A percentile compares a stretch with the other conserved stretches of the same genome.
phyloP scores from a whole-genome alignment of 1,284 basidiomycete genomes.

The Heterobasidion irregulare region DNA sequence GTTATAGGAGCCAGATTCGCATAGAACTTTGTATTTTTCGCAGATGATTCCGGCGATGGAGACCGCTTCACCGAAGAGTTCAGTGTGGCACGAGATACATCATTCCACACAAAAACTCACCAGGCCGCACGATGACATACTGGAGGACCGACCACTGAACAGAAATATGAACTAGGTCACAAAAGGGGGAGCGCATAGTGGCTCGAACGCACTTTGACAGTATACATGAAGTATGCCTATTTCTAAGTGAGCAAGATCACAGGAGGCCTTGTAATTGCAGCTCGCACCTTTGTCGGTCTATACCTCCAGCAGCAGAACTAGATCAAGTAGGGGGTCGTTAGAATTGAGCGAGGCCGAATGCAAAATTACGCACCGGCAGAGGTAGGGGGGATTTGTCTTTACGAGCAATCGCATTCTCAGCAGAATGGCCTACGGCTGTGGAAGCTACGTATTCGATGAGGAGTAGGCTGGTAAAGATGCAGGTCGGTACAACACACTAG shows the following conservation, averaged over 20 bases:
- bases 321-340: not conserved
- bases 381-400: slow-evolving; percentile 79
- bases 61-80: slow-evolving; percentile 14
- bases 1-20: slow-evolving; percentile 52
- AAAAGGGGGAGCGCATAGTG: not conserved
- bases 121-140: slow-evolving; percentile 74
- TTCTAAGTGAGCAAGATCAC: slow-evolving; percentile 1
- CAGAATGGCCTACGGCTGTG: slow-evolving; percentile 50
- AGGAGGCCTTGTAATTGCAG: not conserved
- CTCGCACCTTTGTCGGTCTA: slow-evolving; percentile 64
- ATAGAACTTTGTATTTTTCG: slow-evolving; percentile 58
- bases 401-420: slow-evolving; percentile 58
- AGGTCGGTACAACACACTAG: not conserved
- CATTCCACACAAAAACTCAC: slow-evolving; percentile 25
- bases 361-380: slow-evolving; percentile 44
- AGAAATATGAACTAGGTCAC: not conserved
- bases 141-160: slow-evolving; percentile 72
- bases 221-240: slow-evolving; percentile 82
- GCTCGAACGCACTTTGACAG: slow-evolving; percentile 53
- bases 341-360: not conserved
- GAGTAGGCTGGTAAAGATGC: slow-evolving; percentile 43
- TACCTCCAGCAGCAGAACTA: slow-evolving; percentile 73
- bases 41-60: slow-evolving; percentile 76
- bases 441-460: slow-evolving; percentile 80
- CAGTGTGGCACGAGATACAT: not conserved